Percentiles rank a stretch among this genome's conserved stretches.
These are phyloP conservation scores for Syzygium aqueum DNA, from an alignment of 345 rosid species.

Conservation along the genomic window DNA sequence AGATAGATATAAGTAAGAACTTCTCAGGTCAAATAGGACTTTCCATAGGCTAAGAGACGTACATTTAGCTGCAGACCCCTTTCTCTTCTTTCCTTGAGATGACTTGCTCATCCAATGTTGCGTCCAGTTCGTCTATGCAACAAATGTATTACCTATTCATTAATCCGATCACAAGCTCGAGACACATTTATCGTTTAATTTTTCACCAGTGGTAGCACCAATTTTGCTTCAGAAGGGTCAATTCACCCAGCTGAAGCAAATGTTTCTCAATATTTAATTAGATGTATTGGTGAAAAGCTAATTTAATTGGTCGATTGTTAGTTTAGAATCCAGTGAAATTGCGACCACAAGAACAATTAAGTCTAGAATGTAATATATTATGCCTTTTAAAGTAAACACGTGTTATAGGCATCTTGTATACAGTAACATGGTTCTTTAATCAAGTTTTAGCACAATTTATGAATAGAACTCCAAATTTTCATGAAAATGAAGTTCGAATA, in stretches of 20 bases:
- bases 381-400: not conserved
- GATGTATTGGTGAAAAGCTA: not conserved
- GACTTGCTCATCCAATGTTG: not conserved
- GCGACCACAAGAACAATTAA: not conserved
- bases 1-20: not conserved
- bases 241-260: not conserved
- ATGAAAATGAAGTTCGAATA: not conserved
- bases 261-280: not conserved
- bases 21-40: not conserved
- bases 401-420: not conserved
- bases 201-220: not conserved
- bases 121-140: not conserved
- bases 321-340: not conserved
- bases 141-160: not conserved
- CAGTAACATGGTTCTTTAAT: not conserved
- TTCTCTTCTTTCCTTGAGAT: not conserved
- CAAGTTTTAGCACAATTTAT: not conserved
- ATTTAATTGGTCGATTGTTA: not conserved
- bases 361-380: not conserved
- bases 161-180: not conserved
- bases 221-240: not conserved
- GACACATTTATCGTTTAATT: not conserved
- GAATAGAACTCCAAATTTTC: not conserved
- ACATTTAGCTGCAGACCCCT: not conserved
- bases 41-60: not conserved